These are phyloP conservation scores for Reticulomyxa filosa DNA, from an alignment of 78 protist species.

Conservation along the genomic window DNA sequence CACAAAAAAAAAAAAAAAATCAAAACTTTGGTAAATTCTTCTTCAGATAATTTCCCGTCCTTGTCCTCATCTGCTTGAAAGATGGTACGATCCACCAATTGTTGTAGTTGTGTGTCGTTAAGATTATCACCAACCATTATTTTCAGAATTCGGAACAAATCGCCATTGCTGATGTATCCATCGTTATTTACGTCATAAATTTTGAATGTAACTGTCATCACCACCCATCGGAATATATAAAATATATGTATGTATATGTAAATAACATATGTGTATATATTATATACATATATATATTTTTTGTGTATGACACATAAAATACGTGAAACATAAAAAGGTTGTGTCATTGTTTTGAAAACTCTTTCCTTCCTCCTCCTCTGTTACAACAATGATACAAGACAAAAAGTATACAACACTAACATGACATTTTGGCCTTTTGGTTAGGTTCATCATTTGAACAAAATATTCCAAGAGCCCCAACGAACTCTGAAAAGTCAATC, in stretches of 20 bases:
- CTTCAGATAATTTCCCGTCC: constrained; percentile 14
- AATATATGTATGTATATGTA: background rate
- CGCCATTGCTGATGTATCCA: constrained; percentile 22
- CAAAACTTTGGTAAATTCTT: too few species aligned
- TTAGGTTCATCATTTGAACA: background rate
- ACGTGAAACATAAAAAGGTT: too few species aligned
- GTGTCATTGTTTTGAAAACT: too few species aligned
- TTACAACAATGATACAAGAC: background rate
- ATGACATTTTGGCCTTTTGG: background rate
- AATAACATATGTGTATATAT: background rate
- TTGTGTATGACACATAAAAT: background rate
- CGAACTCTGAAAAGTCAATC: constrained; percentile 2
- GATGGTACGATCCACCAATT: constrained; percentile 22
- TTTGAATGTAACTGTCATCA: constrained; percentile 11
- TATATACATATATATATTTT: background rate
- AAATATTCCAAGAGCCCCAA: background rate
- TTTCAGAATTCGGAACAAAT: constrained; percentile 19
- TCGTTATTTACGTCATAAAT: constrained; percentile 27
- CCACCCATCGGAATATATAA: too few species aligned
- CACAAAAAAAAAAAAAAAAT: too few species aligned
- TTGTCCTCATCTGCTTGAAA: constrained; percentile 12
- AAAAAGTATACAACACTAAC: background rate
- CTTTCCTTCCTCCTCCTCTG: background rate
- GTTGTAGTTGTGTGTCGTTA: constrained; percentile 18
- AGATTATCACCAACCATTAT: constrained; percentile 24